Percentiles rank a stretch among this genome's conserved stretches.
phyloP scores from a whole-genome alignment of 257 asterid species.

The Solanum virginianum region DNA sequence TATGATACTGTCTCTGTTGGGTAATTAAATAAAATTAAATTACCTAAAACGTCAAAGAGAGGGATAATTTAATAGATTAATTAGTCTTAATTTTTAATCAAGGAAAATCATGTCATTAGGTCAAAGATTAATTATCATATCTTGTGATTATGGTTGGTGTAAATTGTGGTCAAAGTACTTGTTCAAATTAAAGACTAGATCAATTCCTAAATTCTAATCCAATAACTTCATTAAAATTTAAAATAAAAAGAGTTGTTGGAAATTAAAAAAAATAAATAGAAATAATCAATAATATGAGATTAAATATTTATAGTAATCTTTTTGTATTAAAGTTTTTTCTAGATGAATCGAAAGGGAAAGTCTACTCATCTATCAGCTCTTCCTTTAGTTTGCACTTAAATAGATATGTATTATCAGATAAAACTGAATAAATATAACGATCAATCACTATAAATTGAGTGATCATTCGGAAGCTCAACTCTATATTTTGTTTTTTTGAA shows the following conservation, averaged over 20 bases:
- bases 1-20: background rate
- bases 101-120: background rate
- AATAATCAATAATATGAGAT: background rate
- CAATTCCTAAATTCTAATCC: background rate
- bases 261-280: background rate
- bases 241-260: background rate
- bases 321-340: background rate
- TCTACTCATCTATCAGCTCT: no score
- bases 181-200: background rate
- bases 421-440: no score
- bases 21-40: background rate
- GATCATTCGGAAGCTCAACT: no score
- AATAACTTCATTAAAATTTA: background rate
- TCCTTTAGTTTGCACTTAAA: no score
- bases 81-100: background rate
- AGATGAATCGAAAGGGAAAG: no score
- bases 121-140: background rate
- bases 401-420: no score
- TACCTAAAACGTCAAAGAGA: background rate
- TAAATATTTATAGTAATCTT: background rate
- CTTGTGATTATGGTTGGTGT: background rate
- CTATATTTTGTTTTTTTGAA: no score
- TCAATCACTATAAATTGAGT: no score
- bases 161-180: background rate
- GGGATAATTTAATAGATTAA: background rate